Base-by-base conservation (phyloP, 2,329 filamentous ascomycete species). In the Claviceps humidiphila region DNA sequence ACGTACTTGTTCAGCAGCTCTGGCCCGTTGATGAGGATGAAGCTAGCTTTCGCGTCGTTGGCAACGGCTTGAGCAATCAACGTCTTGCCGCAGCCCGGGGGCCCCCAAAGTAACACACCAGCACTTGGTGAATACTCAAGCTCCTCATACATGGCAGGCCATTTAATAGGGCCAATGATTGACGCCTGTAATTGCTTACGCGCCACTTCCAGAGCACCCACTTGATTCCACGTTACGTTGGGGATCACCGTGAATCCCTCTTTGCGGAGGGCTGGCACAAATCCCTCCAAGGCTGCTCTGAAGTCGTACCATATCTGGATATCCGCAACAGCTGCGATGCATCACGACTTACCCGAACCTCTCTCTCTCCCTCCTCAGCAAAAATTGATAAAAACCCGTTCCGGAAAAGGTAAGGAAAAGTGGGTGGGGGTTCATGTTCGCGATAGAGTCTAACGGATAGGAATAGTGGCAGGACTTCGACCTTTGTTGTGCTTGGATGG, bases 1-100 rank as follows among this genome's bases (percentile, higher is more conserved):
- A 98, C 90, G 65, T 91, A 98, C 69, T 97, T 98, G 74, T 97
- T 97, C 46, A 98, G 78, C 9, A 98, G 75, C 66, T 98, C 93
- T 0, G 93, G 93, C 0, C 93, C 93, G 68, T 96, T 96, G 69
- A 98, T 89, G 50, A 89, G 89, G 68, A 98, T 98, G 73, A 98
- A 98, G 68, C 95, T 97, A 98, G 79, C 93, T 66, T 91, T 89
- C 7, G 87, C 90, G 65, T 95, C 89, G 66, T 95, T 95, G 52
- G 93, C 93, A 4, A 96, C 89, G 3, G 93, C 93, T 70, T 97
- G 96, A 17, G 93, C 93, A 1, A 98, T 81, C 1, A 98, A 78
- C 0, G 93, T 98, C 68, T 98, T 98, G 60, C 93, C 93, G 66
- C 93, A 98, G 6, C 93, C 93, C 0, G 93, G 93, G 1, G 93